Conservation (phyloP, 176 grass and related monocot species). For the Bromus sterilis region DNA sequence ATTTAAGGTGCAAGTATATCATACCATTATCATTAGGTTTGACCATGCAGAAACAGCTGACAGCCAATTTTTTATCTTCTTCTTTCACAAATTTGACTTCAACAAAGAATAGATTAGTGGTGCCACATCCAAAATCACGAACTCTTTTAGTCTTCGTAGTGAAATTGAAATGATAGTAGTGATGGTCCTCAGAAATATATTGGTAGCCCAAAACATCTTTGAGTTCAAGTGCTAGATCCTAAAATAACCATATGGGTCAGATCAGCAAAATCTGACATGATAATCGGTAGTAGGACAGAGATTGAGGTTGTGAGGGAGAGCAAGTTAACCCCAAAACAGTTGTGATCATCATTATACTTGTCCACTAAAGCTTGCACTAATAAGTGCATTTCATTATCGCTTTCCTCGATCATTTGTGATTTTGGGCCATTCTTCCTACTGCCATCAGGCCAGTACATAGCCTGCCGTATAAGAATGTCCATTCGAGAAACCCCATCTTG, state of each 20-base stretch:
- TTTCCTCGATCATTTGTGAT: background rate
- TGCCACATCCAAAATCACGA: background rate
- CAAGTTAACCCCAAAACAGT: background rate
- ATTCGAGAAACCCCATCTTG: background rate
- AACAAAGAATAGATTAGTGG: background rate
- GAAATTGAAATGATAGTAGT: background rate
- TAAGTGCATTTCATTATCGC: background rate
- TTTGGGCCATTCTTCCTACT: background rate
- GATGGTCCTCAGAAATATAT: background rate
- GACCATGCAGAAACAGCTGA: background rate
- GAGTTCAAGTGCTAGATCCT: background rate
- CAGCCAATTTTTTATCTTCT: background rate
- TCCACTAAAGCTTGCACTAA: constrained; percentile 4
- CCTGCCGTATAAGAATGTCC: background rate
- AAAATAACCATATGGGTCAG: background rate
- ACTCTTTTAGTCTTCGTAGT: background rate
- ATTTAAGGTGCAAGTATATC: background rate
- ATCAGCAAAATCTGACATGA: background rate
- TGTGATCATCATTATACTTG: background rate
- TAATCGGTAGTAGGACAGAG: background rate
- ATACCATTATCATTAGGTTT: background rate
- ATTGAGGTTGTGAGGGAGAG: background rate
- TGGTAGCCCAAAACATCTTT: background rate
- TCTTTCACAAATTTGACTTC: background rate
- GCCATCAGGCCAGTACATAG: background rate